phyloP scores from a whole-genome alignment of 768 basidiomycete genomes.

The Boletus patriciae region DNA sequence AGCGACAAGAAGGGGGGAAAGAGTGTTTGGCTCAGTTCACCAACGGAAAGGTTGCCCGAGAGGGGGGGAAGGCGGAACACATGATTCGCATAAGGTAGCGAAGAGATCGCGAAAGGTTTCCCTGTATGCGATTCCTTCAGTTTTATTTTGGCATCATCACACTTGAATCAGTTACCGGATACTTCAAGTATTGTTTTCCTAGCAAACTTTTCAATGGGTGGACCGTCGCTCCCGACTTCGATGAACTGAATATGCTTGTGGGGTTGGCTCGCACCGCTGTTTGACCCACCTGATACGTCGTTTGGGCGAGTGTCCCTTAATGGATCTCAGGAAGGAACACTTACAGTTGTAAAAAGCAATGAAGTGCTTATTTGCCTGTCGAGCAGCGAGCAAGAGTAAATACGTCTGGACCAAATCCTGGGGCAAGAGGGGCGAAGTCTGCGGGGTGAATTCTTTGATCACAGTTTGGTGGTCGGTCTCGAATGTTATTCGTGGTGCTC shows the following conservation, averaged over 20 bases:
- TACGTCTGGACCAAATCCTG: conserved; percentile 78
- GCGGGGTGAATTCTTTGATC: conserved; percentile 65
- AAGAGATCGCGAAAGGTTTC: conserved; percentile 66
- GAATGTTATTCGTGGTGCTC: not conserved
- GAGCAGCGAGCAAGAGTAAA: conserved; percentile 67
- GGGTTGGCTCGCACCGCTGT: conserved; percentile 84
- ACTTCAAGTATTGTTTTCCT: conserved; percentile 55
- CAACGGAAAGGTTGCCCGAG: conserved; percentile 23
- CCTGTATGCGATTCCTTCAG: conserved; percentile 41
- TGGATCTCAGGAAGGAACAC: conserved; percentile 13
- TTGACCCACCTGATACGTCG: conserved; percentile 56
- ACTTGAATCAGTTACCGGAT: conserved; percentile 12
- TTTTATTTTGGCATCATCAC: not conserved
- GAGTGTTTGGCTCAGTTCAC: conserved; percentile 51
- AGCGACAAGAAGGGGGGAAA: conserved; percentile 66
- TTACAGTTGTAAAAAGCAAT: conserved; percentile 93
- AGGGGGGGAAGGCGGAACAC: conserved; percentile 50
- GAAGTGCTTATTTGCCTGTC: conserved; percentile 54
- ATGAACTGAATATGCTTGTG: conserved; percentile 93
- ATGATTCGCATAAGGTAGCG: conserved; percentile 80
- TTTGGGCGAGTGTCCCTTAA: not conserved
- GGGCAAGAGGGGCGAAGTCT: conserved; percentile 78
- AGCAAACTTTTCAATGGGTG: conserved; percentile 77
- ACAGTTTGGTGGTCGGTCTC: not conserved
- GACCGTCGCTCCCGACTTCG: conserved; percentile 59